These are phyloP conservation scores for Teratosphaeriaceae sp. DNA, from an alignment of 2,329 filamentous ascomycete species.

Conservation along the genomic window DNA sequence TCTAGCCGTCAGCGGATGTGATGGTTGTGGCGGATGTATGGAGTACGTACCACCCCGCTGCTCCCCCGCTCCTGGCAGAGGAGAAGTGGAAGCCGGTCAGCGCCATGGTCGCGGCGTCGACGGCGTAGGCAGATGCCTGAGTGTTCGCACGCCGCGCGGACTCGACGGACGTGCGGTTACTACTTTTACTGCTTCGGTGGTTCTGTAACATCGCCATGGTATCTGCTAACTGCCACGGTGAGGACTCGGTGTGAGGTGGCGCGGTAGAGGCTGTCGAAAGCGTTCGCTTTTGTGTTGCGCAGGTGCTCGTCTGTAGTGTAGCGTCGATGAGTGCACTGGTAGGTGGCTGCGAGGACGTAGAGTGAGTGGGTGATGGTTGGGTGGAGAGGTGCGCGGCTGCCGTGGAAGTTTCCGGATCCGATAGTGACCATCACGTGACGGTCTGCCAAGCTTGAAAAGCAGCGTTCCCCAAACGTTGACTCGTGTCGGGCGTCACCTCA, in stretches of 20 bases:
- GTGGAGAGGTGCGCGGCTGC: too few species aligned
- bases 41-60: slow-evolving; percentile 22
- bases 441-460: too few species aligned
- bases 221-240: slow-evolving; percentile 40
- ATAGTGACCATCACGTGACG: too few species aligned
- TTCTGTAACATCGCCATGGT: slow-evolving; percentile 64
- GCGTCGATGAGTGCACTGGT: too few species aligned
- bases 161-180: slow-evolving; percentile 49
- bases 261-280: background rate
- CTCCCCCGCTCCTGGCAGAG: slow-evolving; percentile 79
- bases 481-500: too few species aligned
- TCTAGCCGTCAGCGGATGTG: background rate
- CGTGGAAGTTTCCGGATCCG: too few species aligned
- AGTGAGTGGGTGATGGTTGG: too few species aligned
- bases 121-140: slow-evolving; percentile 86
- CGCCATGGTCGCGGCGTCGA: slow-evolving; percentile 60
- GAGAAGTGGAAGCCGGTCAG: slow-evolving; percentile 89
- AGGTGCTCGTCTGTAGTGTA: too few species aligned
- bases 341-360: too few species aligned
- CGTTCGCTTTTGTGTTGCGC: too few species aligned
- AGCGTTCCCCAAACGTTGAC: too few species aligned
- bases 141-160: slow-evolving; percentile 65
- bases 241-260: background rate
- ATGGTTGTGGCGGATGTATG: background rate
- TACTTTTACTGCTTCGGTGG: slow-evolving; percentile 69